These are phyloP conservation scores for Camellia lanceoleosa DNA, from an alignment of 148 eudicot species.

Conservation along the genomic window DNA sequence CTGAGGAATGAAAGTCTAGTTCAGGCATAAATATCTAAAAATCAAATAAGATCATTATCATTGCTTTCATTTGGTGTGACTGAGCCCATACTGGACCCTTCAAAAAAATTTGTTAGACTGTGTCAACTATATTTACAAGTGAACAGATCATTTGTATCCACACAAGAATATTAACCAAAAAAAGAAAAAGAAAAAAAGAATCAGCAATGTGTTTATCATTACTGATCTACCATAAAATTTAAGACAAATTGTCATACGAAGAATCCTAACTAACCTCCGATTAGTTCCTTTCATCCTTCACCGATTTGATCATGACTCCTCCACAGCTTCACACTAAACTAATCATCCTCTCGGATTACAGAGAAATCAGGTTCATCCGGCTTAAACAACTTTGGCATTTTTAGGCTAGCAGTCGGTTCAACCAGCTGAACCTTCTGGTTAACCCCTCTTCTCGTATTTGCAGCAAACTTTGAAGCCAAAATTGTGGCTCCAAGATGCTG, in stretches of 20 bases:
- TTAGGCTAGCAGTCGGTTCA: constrained; percentile 31
- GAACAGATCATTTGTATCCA: no score
- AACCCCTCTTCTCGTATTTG: constrained; percentile 46
- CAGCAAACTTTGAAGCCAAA: constrained; percentile 64
- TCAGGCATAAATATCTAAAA: no score
- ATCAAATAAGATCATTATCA: no score
- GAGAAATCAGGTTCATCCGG: constrained; percentile 74
- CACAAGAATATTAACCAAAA: no score
- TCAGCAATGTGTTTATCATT: neutral
- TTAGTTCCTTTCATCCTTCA: neutral
- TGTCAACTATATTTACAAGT: no score
- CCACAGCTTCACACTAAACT: constrained; percentile 3
- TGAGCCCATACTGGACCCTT: no score
- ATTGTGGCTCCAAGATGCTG: constrained; percentile 55
- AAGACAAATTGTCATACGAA: neutral
- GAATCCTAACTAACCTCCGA: constrained; percentile 1
- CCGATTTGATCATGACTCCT: neutral
- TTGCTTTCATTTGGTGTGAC: no score
- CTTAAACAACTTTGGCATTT: constrained; percentile 61
- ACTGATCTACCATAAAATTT: neutral
- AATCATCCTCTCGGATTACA: constrained; percentile 14
- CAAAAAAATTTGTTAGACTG: no score
- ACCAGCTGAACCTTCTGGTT: constrained; percentile 19
- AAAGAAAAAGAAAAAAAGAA: neutral
- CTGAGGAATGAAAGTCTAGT: no score